Evolutionary conservation across 179 eudicot genomes (phyloP).

Genomic region (Sideroxylon spinosum): DNA sequence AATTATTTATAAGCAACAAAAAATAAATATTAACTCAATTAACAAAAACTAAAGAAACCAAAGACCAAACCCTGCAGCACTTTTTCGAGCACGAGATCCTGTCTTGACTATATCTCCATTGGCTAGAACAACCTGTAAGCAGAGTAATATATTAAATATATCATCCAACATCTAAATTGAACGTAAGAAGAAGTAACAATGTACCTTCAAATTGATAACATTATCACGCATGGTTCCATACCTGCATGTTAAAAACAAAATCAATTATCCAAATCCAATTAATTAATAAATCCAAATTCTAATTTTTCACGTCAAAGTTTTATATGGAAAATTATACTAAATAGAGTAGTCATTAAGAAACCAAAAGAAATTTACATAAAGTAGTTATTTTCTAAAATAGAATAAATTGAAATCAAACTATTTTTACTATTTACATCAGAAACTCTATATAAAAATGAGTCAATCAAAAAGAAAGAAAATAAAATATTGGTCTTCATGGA

Average conservation of each 20-base stretch:
- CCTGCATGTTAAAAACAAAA: conserved; percentile 58
- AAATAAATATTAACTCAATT: not conserved
- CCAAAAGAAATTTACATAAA: not conserved
- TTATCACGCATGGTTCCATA: conserved; percentile 99
- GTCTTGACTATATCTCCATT: conserved; percentile 91
- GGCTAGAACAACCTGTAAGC: conserved; percentile 68
- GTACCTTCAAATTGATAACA: conserved; percentile 88
- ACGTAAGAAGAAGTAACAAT: conserved; percentile 18
- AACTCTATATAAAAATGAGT: too few species aligned
- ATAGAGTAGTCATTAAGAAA: not conserved
- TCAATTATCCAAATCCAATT: conserved; percentile 10
- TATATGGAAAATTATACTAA: not conserved
- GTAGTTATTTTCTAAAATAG: not conserved
- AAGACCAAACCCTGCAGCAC: conserved; percentile 87
- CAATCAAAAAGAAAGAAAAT: too few species aligned
- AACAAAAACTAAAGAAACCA: not conserved
- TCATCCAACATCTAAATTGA: not conserved
- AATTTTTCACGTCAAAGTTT: too few species aligned
- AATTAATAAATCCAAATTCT: not conserved
- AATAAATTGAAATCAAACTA: not conserved
- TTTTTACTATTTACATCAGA: too few species aligned
- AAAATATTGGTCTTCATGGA: too few species aligned
- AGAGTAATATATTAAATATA: conserved; percentile 5
- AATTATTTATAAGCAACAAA: not conserved
- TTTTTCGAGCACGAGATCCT: conserved; percentile 94